Evolutionary conservation across 495 filamentous ascomycete genomes (phyloP), one percentile per base, ranked within the genome.

Genomic region (Penicillium argentinense): DNA sequence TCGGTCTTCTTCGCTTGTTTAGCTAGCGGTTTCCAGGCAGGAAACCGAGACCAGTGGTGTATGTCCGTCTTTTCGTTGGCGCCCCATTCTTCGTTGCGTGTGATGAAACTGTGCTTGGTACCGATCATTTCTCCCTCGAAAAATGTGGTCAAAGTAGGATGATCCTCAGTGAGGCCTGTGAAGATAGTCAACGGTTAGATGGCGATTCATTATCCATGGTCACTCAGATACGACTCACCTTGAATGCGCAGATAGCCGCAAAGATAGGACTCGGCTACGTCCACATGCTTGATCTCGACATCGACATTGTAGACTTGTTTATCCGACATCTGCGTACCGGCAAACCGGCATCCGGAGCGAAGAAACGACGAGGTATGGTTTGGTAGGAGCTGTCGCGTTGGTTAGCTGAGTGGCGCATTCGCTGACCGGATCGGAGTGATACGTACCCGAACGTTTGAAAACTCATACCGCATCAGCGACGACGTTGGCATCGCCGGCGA

Each of bases 71-170:
- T 93, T 51, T 96, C 91, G 33, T 78, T 88, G 9, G 89, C 91
- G 30, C 92, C 92, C 95, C 95, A 99, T 57, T 81, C 81, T 45
- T 88, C 79, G 59, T 97, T 87, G 47, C 86, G 82, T 32, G 95
- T 99, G 47, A 86, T 79, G 70, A 99, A 99, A 12, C 85, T 86
- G 68, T 97, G 91, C 58, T 95, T 96, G 46, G 82, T 84, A 21
- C 95, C 95, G 52, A 99, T 97, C 29, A 99, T 95, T 72, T 99
- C 95, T 53, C 92, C 95, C 71, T 97, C 91, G 56, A 99, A 99
- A 62, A 95, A 99, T 3, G 95, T 99, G 2, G 91, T 97, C 30
- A 99, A 69, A 22, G 92, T 97, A 26, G 92, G 91, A 65, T 97
- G 91, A 67, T 97, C 89, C 62, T 93, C 85, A 2, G 95, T 97